phyloP scores from a whole-genome alignment of 352 stramenopile species.

The Pythium apleroticum region DNA sequence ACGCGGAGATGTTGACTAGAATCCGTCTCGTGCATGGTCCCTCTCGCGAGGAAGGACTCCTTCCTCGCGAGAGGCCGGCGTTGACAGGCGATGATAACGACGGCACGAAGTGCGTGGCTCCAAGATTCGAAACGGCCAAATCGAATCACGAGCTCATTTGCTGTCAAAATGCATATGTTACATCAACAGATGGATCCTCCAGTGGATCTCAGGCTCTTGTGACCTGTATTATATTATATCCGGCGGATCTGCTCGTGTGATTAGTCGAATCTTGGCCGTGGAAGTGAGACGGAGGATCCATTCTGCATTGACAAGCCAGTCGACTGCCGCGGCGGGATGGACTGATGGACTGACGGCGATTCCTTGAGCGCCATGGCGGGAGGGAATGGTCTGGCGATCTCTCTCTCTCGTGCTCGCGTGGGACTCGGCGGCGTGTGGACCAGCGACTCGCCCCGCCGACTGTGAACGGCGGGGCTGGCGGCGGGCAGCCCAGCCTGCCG shows the following conservation, averaged over 20 bases:
- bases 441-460: too few species aligned
- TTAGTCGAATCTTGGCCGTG: slow-evolving; percentile 10
- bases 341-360: not conserved
- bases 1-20: not conserved
- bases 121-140: slow-evolving; percentile 10
- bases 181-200: not conserved
- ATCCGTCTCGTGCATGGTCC: not conserved
- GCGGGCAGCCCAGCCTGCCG: too few species aligned
- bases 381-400: not conserved
- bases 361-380: slow-evolving; percentile 1
- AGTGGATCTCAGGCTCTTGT: not conserved
- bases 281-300: not conserved
- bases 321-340: not conserved
- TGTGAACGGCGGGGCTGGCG: too few species aligned
- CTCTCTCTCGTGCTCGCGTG: not conserved
- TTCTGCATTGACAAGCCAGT: slow-evolving; percentile 7
- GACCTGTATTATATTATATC: not conserved
- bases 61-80: not conserved
- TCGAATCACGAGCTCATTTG: slow-evolving; percentile 7
- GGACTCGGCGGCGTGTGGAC: not conserved
- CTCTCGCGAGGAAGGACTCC: too few species aligned
- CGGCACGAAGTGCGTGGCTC: not conserved
- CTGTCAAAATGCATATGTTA: not conserved
- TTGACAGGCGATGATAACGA: slow-evolving; percentile 10
- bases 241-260: not conserved